Percentiles rank a stretch among this genome's conserved stretches.
Evolutionary conservation across 805 yeast genomes (phyloP).

Genomic region (Candida railenensis): DNA sequence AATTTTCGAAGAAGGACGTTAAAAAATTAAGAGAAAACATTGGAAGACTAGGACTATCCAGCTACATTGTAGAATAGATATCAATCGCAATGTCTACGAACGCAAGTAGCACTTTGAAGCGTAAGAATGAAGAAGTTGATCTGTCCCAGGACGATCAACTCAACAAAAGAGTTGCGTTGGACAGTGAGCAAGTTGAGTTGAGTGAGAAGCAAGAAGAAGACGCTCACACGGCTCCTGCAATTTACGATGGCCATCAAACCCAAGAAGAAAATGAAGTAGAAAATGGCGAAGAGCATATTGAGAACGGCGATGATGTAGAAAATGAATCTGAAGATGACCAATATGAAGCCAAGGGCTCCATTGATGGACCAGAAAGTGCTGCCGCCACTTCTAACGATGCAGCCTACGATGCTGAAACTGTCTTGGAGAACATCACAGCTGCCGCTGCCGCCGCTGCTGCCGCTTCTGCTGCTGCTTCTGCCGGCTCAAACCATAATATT

Average conservation of each 20-base stretch:
- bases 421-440: not conserved
- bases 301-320: constrained; percentile 1
- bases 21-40: not conserved
- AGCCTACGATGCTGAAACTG: constrained; percentile 3
- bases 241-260: constrained; percentile 9
- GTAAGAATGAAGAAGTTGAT: constrained; percentile 64
- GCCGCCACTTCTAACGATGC: not conserved
- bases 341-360: not conserved
- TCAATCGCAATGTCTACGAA: constrained; percentile 7
- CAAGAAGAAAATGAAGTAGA: constrained; percentile 9
- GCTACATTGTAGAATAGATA: not conserved
- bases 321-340: constrained; percentile 1
- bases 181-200: constrained; percentile 53
- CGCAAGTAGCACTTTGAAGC: constrained; percentile 46
- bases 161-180: constrained; percentile 69
- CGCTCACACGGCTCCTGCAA: constrained; percentile 41
- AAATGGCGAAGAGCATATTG: constrained; percentile 2
- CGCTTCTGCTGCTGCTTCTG: constrained; percentile 1
- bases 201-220: constrained; percentile 42
- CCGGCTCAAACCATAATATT: not conserved
- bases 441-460: constrained; percentile 3
- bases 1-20: not conserved
- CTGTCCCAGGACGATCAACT: constrained; percentile 45
- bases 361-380: not conserved
- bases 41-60: no score